Evolutionary conservation across 2,329 filamentous ascomycete species (phyloP), one percentile per base, ranked within the genome.

Genomic region (Clonostachys solani): DNA sequence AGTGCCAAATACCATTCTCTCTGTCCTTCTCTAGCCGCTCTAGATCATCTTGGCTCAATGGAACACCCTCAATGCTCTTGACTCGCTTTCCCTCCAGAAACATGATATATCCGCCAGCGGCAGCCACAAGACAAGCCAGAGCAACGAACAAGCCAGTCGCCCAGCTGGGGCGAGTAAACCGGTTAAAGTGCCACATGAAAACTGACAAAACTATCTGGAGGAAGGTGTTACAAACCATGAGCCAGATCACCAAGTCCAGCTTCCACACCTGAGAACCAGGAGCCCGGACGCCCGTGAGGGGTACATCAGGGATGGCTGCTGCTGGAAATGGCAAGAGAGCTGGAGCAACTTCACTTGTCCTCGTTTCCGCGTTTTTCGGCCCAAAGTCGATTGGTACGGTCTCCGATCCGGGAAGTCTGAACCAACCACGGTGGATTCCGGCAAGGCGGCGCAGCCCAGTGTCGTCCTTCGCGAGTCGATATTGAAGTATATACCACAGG

Each of bases 151-250:
- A 66, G 2, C 89, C 90, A 0, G 88, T 92, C 12, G 83, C 79
- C 89, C 89, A 95, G 18, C 80, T 78, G 0, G 90, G 89, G n/a
- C 90, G 74, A 18, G 86, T 68, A 57, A 83, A 84, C 18, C 87
- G 73, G 59, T 89, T 87, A 65, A 87, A 73, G 3, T 80, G 83
- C 87, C 88, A 95, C 90, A 95, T 95, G 67, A 90, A 87, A 4
- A 79, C 84, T 9, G 83, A 86, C 3, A 95, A 74, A 16, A 81
- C 75, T 37, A 76, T 76, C 63, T 95, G 91, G 41, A 94, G 75
- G 47, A 92, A 77, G 0, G 89, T 94, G 59, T 95, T 95, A 69
- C 73, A 75, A 4, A 90, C 77, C 67, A 90, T 91, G 55, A 84
- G 76, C 85, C 86, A 92, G 35, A 95, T 74, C 34, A 92, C 81